Percentiles rank a stretch among this genome's conserved stretches.
These are phyloP conservation scores for Colletotrichum sp. DNA, from an alignment of 2,329 filamentous ascomycete genomes.

Conservation along the genomic window DNA sequence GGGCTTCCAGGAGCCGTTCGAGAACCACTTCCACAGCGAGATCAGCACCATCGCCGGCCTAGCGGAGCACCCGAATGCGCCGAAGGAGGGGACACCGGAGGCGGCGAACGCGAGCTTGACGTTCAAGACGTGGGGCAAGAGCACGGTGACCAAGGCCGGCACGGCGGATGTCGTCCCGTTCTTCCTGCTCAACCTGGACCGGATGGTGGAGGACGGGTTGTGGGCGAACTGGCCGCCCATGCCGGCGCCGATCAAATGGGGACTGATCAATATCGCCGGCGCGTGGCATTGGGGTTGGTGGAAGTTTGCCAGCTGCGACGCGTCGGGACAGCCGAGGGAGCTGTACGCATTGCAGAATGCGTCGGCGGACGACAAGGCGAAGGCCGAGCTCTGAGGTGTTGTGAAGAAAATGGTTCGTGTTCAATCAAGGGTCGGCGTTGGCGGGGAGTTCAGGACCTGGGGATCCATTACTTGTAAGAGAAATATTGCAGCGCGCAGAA, in stretches of 20 bases:
- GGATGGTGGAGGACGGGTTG: constrained; percentile 60
- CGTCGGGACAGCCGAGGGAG: constrained; percentile 54
- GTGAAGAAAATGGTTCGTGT: neutral
- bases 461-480: neutral
- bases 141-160: constrained; percentile 65
- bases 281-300: constrained; percentile 62
- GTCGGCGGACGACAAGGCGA: neutral
- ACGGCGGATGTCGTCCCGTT: constrained; percentile 66
- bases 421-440: neutral
- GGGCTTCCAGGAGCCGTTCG: constrained; percentile 54
- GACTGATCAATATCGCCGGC: constrained; percentile 62
- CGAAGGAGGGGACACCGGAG: constrained; percentile 47
- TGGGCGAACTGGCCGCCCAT: constrained; percentile 71
- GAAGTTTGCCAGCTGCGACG: constrained; percentile 69
- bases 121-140: constrained; percentile 68
- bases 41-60: constrained; percentile 56
- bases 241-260: constrained; percentile 64
- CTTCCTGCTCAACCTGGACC: constrained; percentile 67
- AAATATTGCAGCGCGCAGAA: constrained; percentile 1
- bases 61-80: constrained; percentile 54
- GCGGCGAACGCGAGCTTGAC: constrained; percentile 49
- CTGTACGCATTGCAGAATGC: constrained; percentile 50
- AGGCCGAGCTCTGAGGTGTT: neutral
- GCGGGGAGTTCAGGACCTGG: neutral
- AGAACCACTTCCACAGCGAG: constrained; percentile 60